These are phyloP conservation scores for Neocatenulostroma microsporum DNA, from an alignment of 2,329 filamentous ascomycete genomes.

Conservation along the genomic window DNA sequence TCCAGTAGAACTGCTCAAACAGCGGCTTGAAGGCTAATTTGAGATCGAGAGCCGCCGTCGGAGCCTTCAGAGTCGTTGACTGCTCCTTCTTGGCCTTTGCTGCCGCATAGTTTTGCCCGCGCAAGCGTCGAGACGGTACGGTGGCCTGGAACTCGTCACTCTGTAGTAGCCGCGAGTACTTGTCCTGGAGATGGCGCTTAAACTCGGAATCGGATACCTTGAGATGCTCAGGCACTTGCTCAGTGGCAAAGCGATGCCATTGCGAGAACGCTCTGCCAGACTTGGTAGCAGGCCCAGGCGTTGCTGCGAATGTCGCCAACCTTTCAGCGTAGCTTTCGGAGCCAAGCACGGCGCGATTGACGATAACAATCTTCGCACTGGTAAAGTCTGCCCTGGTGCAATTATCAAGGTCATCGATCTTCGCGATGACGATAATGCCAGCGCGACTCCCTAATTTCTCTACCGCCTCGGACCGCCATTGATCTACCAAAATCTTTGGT, in stretches of 20 bases:
- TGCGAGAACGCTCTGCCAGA: constrained; percentile 44
- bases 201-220: constrained; percentile 29
- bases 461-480: constrained; percentile 51
- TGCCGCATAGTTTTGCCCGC: constrained; percentile 18
- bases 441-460: constrained; percentile 36
- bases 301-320: constrained; percentile 45
- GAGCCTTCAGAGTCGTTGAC: constrained; percentile 7
- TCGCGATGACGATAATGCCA: constrained; percentile 39
- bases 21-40: constrained; percentile 23
- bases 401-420: constrained; percentile 32
- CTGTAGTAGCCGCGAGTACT: constrained; percentile 22
- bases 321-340: constrained; percentile 41
- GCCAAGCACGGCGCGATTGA: constrained; percentile 45
- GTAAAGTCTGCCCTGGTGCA: constrained; percentile 40
- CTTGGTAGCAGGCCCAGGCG: constrained; percentile 34
- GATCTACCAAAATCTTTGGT: constrained; percentile 47
- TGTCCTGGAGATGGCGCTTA: constrained; percentile 15
- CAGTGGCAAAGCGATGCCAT: constrained; percentile 45
- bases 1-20: constrained; percentile 55
- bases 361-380: constrained; percentile 48
- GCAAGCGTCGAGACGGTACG: constrained; percentile 33
- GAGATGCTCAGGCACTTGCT: constrained; percentile 38
- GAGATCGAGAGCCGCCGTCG: constrained; percentile 10
- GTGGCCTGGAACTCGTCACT: constrained; percentile 30
- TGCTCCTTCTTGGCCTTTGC: constrained; percentile 12